Conservation (phyloP, 2,329 filamentous ascomycete species). For the Geosmithia morbida region DNA sequence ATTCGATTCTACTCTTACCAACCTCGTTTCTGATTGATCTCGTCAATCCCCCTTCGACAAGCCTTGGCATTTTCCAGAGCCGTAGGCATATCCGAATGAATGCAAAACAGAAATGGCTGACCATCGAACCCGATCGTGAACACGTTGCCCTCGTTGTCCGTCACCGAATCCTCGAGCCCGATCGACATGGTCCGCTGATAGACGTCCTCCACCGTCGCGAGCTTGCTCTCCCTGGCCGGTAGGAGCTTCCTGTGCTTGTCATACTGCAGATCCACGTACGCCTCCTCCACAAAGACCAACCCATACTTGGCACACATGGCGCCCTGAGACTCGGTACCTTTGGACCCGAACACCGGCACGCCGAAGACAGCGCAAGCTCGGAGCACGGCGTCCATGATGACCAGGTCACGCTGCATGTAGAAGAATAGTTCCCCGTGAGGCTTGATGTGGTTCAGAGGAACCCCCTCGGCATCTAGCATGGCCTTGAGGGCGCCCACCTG, state of each 20-base stretch:
- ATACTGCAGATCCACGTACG: slow-evolving; percentile 3
- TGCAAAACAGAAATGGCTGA: slow-evolving; percentile 1
- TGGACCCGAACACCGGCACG: slow-evolving; percentile 1
- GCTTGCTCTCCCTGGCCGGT: not conserved
- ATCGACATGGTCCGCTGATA: slow-evolving; percentile 1
- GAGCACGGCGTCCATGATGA: slow-evolving; percentile 1
- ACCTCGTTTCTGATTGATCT: not conserved
- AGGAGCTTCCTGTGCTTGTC: not conserved
- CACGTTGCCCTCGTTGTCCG: not conserved
- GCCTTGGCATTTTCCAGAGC: slow-evolving; percentile 1
- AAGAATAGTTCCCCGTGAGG: slow-evolving; percentile 44
- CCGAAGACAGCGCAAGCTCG: not conserved
- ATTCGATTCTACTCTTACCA: not conserved
- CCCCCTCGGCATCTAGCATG: slow-evolving; percentile 40
- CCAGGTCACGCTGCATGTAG: slow-evolving; percentile 13
- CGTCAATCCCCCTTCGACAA: slow-evolving; percentile 1
- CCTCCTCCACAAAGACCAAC: slow-evolving; percentile 1
- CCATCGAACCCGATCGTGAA: slow-evolving; percentile 1
- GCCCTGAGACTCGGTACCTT: not conserved
- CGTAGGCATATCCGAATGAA: slow-evolving; percentile 2
- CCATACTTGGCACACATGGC: not conserved
- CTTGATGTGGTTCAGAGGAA: slow-evolving; percentile 46
- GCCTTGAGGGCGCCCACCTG: slow-evolving; percentile 48
- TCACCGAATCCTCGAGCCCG: not conserved
- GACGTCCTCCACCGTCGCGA: not conserved